These are phyloP conservation scores for Cyclanthera cordifolia DNA, from an alignment of 306 rosid genomes.

Conservation along the genomic window DNA sequence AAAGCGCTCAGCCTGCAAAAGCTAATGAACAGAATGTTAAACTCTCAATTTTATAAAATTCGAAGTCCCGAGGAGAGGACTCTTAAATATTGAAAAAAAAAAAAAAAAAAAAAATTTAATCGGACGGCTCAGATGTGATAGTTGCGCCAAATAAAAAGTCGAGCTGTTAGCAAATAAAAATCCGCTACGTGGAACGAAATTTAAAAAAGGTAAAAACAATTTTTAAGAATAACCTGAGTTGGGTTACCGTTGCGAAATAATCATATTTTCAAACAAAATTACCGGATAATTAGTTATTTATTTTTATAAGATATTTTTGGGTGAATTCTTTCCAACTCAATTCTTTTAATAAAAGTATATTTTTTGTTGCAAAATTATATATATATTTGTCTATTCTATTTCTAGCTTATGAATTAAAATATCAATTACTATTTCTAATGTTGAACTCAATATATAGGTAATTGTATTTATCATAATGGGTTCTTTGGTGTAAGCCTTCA, in stretches of 20 bases:
- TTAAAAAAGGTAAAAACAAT: too few relatives aligned
- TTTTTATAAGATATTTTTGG: not conserved
- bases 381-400: not conserved
- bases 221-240: not conserved
- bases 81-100: too few relatives aligned
- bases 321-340: too few relatives aligned
- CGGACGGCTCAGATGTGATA: constrained; percentile 16
- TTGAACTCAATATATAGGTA: too few relatives aligned
- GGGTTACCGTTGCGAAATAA: not conserved
- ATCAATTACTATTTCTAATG: too few relatives aligned
- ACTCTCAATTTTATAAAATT: too few relatives aligned
- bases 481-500: too few relatives aligned
- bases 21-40: constrained; percentile 4
- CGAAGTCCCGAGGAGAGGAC: too few relatives aligned
- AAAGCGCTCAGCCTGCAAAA: constrained; percentile 3
- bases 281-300: not conserved
- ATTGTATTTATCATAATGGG: too few relatives aligned
- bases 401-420: too few relatives aligned
- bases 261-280: not conserved
- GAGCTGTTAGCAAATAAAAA: not conserved
- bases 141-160: constrained; percentile 16
- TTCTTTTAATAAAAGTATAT: too few relatives aligned
- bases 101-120: not conserved
- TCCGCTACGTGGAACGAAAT: not conserved
- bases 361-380: not conserved